Evolutionary conservation across 208 protist species (phyloP).

Genomic region (Phytomonas sp.): DNA sequence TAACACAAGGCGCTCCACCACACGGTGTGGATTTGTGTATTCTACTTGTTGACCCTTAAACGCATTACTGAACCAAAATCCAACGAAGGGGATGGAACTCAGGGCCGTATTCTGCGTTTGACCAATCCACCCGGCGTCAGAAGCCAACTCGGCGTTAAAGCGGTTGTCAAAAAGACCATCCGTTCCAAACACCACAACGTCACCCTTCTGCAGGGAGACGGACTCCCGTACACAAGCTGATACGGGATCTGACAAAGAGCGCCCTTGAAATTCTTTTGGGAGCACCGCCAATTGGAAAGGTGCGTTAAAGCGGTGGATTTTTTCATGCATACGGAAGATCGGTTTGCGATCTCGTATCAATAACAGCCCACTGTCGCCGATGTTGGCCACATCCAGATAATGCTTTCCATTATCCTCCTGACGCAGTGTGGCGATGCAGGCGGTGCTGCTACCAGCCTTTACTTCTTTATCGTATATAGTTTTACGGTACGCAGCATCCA

Average conservation of each 20-base stretch:
- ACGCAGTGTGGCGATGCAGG: conserved; percentile 68
- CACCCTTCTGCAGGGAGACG: conserved; percentile 74
- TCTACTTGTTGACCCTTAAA: conserved; percentile 60
- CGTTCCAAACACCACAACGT: conserved; percentile 88
- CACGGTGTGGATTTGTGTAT: conserved; percentile 82
- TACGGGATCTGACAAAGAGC: conserved; percentile 61
- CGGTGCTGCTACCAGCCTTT: conserved; percentile 86
- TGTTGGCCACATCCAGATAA: conserved; percentile 82
- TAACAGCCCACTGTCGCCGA: conserved; percentile 85
- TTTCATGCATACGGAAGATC: conserved; percentile 79
- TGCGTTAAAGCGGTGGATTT: conserved; percentile 88
- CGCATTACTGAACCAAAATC: conserved; percentile 63
- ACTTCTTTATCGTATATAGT: conserved; percentile 65
- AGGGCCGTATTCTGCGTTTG: conserved; percentile 50
- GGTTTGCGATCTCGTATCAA: conserved; percentile 72
- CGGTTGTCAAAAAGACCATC: conserved; percentile 93
- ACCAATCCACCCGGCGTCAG: conserved; percentile 78
- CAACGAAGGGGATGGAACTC: conserved; percentile 64
- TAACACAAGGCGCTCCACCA: conserved; percentile 79
- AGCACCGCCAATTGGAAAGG: conserved; percentile 88
- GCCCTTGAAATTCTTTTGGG: conserved; percentile 51
- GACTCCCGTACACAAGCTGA: conserved; percentile 66
- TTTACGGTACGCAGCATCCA: conserved; percentile 74
- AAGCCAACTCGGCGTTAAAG: conserved; percentile 77
- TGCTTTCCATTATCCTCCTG: conserved; percentile 40